phyloP scores from a whole-genome alignment of 805 yeast genomes.

The Teunomyces pallodes region DNA sequence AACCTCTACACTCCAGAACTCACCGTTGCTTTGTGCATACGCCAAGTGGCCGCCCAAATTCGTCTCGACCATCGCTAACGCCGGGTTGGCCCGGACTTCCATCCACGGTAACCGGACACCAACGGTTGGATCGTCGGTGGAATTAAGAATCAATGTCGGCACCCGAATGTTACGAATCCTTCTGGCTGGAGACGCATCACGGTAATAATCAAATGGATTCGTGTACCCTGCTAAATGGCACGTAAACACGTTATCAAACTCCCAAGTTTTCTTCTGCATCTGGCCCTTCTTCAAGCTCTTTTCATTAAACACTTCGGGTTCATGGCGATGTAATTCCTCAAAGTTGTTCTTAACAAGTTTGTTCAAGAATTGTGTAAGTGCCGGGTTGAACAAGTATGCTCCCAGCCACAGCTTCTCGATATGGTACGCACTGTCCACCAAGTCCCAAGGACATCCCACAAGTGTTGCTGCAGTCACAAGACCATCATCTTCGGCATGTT shows the following conservation, averaged over 20 bases:
- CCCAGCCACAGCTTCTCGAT: slow-evolving; percentile 41
- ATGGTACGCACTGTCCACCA: slow-evolving; percentile 46
- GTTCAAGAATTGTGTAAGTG: slow-evolving; percentile 29
- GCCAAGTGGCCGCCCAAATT: slow-evolving; percentile 80
- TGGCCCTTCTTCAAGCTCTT: slow-evolving; percentile 16
- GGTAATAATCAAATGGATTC: slow-evolving; percentile 63
- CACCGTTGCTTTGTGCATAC: slow-evolving; percentile 61
- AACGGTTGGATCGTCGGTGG: slow-evolving; percentile 75
- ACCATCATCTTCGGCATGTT: slow-evolving; percentile 28
- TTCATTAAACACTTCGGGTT: slow-evolving; percentile 26
- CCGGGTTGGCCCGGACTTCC: slow-evolving; percentile 58
- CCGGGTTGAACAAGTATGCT: slow-evolving; percentile 30
- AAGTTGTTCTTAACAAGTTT: slow-evolving; percentile 33
- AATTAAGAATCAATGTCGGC: slow-evolving; percentile 62
- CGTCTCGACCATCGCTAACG: slow-evolving; percentile 55
- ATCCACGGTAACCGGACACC: slow-evolving; percentile 52
- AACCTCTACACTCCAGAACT: slow-evolving; percentile 56
- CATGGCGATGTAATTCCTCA: slow-evolving; percentile 28
- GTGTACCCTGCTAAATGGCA: slow-evolving; percentile 65
- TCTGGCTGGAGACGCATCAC: slow-evolving; percentile 55
- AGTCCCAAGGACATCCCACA: slow-evolving; percentile 76
- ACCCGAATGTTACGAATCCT: slow-evolving; percentile 52
- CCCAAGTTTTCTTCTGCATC: slow-evolving; percentile 35
- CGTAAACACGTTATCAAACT: slow-evolving; percentile 67
- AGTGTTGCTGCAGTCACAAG: slow-evolving; percentile 47